Evolutionary conservation across 768 basidiomycete species (phyloP), one percentile per base, ranked within the genome.

Genomic region (Pilatotrama ljubarskyi): DNA sequence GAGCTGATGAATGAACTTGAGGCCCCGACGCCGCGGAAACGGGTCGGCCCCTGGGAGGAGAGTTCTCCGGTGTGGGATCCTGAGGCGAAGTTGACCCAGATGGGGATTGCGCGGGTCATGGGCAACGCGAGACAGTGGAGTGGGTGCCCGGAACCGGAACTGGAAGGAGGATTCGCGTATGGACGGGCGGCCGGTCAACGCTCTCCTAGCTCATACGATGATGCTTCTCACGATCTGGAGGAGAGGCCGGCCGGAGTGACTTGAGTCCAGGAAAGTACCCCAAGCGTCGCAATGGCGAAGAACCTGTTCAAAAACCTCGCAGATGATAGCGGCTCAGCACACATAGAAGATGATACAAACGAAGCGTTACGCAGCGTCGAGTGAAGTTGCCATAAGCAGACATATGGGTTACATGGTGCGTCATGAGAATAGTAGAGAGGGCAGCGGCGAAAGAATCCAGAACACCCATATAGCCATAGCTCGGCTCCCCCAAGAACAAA

Each of bases 361-460:
- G 58, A 40, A 59, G 58, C 62, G 35, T 37, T 56, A 59, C 62
- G 58, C 62, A 62, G 55, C 61, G 59, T 51, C 35, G 60, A 61
- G 61, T 55, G 57, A 58, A 55, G 59, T 62, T 63, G 61, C 63
- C 62, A 66, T 60, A 62, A 70, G 66, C 66, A 64, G 65, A 65
- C 69, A 68, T 68, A 70, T 68, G 65, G 66, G 64, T 62, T 66
- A 68, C 69, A 70, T 70, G 66, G 63, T 64, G 66, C 63, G 66
- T 69, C 64, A 69, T 69, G 68, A 62, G 56, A 59, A 63, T 60
- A 61, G 49, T 61, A 61, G 59, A 61, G 43, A 57, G 54, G 48
- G 63, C 51, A 55, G 51, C 57, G 51, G 54, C 46, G 40, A 63
- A 48, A 62, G 44, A 57, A 66, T 64, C 64, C 66, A 63, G 54